Percentiles rank a stretch among this genome's conserved stretches.
Conservation (phyloP, 2,329 filamentous ascomycete species). For the Fusarium nodosum region DNA sequence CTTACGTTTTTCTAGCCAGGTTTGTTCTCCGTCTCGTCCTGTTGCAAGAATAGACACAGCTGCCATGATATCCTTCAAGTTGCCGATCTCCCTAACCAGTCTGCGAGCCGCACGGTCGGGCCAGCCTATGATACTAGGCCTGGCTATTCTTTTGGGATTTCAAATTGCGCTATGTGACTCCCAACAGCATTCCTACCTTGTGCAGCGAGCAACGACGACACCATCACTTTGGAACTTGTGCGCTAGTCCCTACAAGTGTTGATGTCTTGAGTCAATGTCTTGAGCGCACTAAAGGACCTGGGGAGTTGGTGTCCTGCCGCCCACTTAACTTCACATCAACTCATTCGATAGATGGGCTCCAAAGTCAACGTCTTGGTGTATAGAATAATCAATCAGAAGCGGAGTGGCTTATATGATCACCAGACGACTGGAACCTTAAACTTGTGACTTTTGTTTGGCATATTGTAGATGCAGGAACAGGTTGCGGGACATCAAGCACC, state of each 20-base stretch:
- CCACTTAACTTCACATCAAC: slow-evolving; percentile 19
- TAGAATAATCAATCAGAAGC: slow-evolving; percentile 22
- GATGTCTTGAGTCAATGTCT: slow-evolving; percentile 13
- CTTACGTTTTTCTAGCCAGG: slow-evolving; percentile 26
- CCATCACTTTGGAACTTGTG: slow-evolving; percentile 15
- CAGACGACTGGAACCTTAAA: slow-evolving; percentile 33
- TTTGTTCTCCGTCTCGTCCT: slow-evolving; percentile 24
- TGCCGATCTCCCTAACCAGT: slow-evolving; percentile 41
- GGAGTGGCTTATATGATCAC: slow-evolving; percentile 32
- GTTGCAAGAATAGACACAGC: slow-evolving; percentile 15
- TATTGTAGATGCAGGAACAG: slow-evolving; percentile 42
- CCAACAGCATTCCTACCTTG: slow-evolving; percentile 38
- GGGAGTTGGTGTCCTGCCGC: slow-evolving; percentile 32
- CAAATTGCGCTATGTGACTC: slow-evolving; percentile 32
- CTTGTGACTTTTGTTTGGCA: slow-evolving; percentile 27
- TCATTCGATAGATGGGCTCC: slow-evolving; percentile 7
- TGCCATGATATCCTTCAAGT: slow-evolving; percentile 32
- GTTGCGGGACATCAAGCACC: slow-evolving; percentile 20
- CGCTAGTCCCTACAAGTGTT: slow-evolving; percentile 33
- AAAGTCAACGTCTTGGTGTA: slow-evolving; percentile 15
- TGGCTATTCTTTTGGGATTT: slow-evolving; percentile 33
- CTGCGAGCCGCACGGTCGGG: slow-evolving; percentile 36
- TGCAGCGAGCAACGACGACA: slow-evolving; percentile 34
- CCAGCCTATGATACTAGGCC: slow-evolving; percentile 47
- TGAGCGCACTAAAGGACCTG: slow-evolving; percentile 18